Percentiles rank a stretch among this genome's conserved stretches.
Conservation (phyloP, 2,329 filamentous ascomycete genomes). For the Chrysosporium queenslandicum region DNA sequence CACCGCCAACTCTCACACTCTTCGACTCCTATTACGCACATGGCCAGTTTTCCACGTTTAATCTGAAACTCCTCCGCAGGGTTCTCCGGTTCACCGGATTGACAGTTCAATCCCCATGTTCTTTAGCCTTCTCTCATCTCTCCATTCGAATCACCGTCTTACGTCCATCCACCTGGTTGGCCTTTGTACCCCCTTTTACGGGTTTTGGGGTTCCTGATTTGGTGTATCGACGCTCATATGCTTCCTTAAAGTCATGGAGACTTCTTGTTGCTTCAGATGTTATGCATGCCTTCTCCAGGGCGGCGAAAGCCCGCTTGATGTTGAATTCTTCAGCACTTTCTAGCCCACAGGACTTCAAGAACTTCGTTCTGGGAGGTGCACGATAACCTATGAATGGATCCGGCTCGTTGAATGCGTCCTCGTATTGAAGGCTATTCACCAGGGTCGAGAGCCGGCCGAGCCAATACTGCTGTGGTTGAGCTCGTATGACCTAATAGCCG, state of each 20-base stretch:
- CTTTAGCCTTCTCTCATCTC: neutral
- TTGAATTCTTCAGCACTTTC: conserved; percentile 22
- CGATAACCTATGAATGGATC: conserved; percentile 23
- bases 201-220: neutral
- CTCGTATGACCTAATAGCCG: conserved; percentile 47
- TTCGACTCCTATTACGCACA: neutral
- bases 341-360: conserved; percentile 14
- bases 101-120: no score
- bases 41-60: neutral
- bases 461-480: conserved; percentile 25
- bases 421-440: conserved; percentile 26
- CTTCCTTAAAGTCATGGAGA: conserved; percentile 24
- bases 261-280: conserved; percentile 30
- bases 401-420: conserved; percentile 26
- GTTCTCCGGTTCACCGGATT: no score
- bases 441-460: conserved; percentile 27
- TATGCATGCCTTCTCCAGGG: conserved; percentile 27
- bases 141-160: neutral
- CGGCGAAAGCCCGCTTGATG: conserved; percentile 27
- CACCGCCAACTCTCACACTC: neutral
- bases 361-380: conserved; percentile 18
- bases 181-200: neutral
- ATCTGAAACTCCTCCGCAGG: no score
- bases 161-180: neutral
- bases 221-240: conserved; percentile 17